Conservation (phyloP, 805 yeast species). For the Myxozyma lipomycoides region DNA sequence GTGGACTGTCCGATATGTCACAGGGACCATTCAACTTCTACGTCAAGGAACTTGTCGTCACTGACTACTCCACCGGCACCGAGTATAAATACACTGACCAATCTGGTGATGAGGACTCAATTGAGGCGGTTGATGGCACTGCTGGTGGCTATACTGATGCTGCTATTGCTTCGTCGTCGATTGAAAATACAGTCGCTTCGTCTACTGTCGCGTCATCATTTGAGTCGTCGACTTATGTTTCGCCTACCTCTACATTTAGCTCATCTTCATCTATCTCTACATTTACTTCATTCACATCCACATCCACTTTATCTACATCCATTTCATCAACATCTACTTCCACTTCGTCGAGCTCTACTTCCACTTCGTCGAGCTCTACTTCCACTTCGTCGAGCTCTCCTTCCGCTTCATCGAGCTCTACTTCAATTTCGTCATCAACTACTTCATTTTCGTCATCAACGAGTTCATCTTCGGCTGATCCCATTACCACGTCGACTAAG, state of each 20-base stretch:
- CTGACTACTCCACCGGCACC: constrained; percentile 51
- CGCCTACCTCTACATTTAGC: constrained; percentile 21
- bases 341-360: constrained; percentile 7
- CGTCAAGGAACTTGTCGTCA: constrained; percentile 55
- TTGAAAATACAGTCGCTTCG: constrained; percentile 21
- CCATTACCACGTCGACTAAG: constrained; percentile 6
- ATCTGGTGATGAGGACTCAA: constrained; percentile 42
- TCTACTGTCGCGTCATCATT: constrained; percentile 23
- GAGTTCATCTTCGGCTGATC: constrained; percentile 12
- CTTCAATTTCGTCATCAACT: constrained; percentile 17
- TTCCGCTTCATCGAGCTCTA: constrained; percentile 1
- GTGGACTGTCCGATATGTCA: constrained; percentile 63
- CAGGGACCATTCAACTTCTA: constrained; percentile 60
- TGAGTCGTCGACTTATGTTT: constrained; percentile 18
- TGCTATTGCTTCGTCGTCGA: constrained; percentile 30
- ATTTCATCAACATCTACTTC: constrained; percentile 2
- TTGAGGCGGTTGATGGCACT: constrained; percentile 43
- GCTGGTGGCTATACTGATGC: constrained; percentile 54
- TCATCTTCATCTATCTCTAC: constrained; percentile 6
- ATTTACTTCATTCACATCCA: neutral
- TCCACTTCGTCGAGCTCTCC: constrained; percentile 16
- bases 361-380: constrained; percentile 19
- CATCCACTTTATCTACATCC: neutral
- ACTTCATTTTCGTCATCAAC: constrained; percentile 7
- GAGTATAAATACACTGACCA: constrained; percentile 43